Evolutionary conservation across 2,329 filamentous ascomycete species (phyloP).

Genomic region (Neurospora sp.): DNA sequence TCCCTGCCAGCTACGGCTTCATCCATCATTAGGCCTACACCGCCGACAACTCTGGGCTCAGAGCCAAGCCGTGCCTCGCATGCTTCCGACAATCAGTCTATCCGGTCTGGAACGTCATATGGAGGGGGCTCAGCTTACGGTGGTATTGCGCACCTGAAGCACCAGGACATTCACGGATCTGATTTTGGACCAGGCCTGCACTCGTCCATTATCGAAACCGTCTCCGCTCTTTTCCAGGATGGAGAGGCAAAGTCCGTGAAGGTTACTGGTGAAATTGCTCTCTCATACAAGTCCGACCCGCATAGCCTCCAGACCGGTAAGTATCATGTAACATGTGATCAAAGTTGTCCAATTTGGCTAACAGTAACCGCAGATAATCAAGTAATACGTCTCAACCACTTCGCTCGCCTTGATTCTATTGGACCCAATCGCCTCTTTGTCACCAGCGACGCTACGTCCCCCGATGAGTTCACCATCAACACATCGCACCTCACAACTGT

Average conservation of each 20-base stretch:
- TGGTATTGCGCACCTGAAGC: constrained; percentile 58
- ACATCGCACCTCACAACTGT: constrained; percentile 54
- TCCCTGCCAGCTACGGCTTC: constrained; percentile 25
- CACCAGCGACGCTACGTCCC: constrained; percentile 45
- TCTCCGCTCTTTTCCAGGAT: constrained; percentile 75
- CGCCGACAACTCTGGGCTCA: constrained; percentile 48
- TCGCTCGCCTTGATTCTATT: constrained; percentile 78
- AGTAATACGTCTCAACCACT: constrained; percentile 78
- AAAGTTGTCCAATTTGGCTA: constrained; percentile 7
- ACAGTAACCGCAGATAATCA: constrained; percentile 37
- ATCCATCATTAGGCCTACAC: constrained; percentile 30
- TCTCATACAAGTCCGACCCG: constrained; percentile 60
- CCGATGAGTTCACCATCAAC: constrained; percentile 73
- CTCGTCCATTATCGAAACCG: constrained; percentile 80
- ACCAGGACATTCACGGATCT: constrained; percentile 69
- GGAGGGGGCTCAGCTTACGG: constrained; percentile 27
- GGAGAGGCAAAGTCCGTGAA: constrained; percentile 61
- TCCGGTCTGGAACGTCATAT: constrained; percentile 77
- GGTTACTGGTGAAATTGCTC: constrained; percentile 79
- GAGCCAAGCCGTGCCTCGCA: constrained; percentile 54
- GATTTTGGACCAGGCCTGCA: constrained; percentile 72
- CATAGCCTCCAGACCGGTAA: constrained; percentile 39
- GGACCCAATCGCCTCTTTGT: constrained; percentile 91
- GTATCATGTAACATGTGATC: constrained; percentile 17
- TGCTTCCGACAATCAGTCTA: constrained; percentile 77